Evolutionary conservation across 2,329 filamentous ascomycete species (phyloP), one percentile per base, ranked within the genome.

Genomic region (Cladophialophora chaetospira): DNA sequence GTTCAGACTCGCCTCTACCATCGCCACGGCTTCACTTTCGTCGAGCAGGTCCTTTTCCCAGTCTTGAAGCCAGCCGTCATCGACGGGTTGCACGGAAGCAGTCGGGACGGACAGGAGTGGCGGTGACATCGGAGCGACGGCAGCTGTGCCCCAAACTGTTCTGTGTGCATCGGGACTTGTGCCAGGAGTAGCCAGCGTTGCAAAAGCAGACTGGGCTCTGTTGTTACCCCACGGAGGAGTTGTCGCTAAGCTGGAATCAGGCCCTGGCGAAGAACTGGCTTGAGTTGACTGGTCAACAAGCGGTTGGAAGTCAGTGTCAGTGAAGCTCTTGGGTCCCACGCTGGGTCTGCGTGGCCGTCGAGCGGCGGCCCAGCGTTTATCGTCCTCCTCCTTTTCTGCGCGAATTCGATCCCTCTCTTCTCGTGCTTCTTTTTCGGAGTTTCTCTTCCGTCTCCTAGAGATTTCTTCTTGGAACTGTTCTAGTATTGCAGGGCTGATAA

Each of bases 71-170:
- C 92, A 97, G 0, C 92, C 93, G 69, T 97, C 92, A 60, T 91
- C 84, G 5, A 72, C 67, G n/a, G n/a, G n/a, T 13, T 29, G 48
- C 42, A 19, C 35, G 53, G 63, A 53, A 35, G 74, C 72, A 3
- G 73, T 72, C 25, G 74, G 69, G 9, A 70, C 62, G 4, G 59
- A 66, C 9, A 73, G 60, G 25, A 72, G 72, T 25, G 84, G 66
- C 9, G 82, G 80, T 1, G 86, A 84, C 3, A 84, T 86, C 0
- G 75, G 75, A 0, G 84, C 76, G 2, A 96, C 75, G 0, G 82
- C 84, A 3, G 83, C 80, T 0, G 93, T 97, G n/a, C 93, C 93
- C 93, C 93, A 97, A 0, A 97, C 90, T 0, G 93, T 97, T 60
- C 85, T 86, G 36, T 83, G 78, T 0, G 85, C 83, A 5, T 84